A percentile compares a stretch with the other conserved stretches of the same genome.
Evolutionary conservation across 2,329 filamentous ascomycete genomes (phyloP).

Genomic region (Cladophialophora yegresii): DNA sequence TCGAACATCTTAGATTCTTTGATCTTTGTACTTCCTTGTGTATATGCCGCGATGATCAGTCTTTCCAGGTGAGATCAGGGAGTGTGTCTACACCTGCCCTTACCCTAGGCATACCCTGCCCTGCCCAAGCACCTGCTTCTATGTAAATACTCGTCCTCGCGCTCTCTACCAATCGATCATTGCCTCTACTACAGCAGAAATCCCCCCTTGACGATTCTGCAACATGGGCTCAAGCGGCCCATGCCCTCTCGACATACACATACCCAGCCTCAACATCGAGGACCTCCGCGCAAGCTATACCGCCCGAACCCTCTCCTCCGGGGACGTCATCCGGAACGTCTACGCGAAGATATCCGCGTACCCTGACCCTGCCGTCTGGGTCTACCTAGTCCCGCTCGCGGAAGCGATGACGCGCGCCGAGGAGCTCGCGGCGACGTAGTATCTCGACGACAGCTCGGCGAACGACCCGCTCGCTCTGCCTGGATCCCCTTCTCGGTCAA

Average conservation of each 20-base stretch:
- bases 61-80: too few relatives aligned
- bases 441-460: slow-evolving; percentile 37
- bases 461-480: slow-evolving; percentile 48
- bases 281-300: slow-evolving; percentile 11
- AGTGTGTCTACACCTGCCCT: too few relatives aligned
- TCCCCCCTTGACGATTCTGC: too few relatives aligned
- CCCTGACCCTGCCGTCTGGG: slow-evolving; percentile 56
- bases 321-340: slow-evolving; percentile 38
- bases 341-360: slow-evolving; percentile 54
- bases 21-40: too few relatives aligned
- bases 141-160: too few relatives aligned
- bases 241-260: too few relatives aligned
- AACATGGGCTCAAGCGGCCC: background rate
- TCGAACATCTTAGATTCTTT: too few relatives aligned
- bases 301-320: background rate
- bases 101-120: too few relatives aligned
- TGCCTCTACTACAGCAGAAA: too few relatives aligned
- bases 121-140: too few relatives aligned
- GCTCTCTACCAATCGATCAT: too few relatives aligned
- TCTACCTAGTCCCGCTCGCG: slow-evolving; percentile 46
- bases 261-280: slow-evolving; percentile 4
- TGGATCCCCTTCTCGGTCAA: slow-evolving; percentile 54
- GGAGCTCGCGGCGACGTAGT: slow-evolving; percentile 45
- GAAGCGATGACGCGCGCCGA: slow-evolving; percentile 48
- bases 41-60: too few relatives aligned